Percentiles rank a stretch among this genome's conserved stretches.
Evolutionary conservation across 108 stramenopile genomes (phyloP).

Genomic region (Cyclostephanos tholiformis): DNA sequence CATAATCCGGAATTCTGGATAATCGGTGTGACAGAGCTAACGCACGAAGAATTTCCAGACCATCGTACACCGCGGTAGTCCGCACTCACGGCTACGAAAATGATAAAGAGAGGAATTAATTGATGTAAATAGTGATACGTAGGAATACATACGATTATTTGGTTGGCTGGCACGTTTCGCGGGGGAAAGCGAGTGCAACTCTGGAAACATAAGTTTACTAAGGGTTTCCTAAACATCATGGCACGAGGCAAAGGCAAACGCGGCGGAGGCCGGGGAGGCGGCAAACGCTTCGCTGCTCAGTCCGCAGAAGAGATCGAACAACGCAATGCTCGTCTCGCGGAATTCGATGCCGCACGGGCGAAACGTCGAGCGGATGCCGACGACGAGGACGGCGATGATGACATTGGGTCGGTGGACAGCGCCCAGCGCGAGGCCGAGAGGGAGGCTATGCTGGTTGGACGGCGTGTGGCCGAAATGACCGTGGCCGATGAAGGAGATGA

Average conservation of each 20-base stretch:
- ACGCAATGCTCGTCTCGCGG: conserved; percentile 76
- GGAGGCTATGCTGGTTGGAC: conserved; percentile 53
- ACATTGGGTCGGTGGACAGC: conserved; percentile 43
- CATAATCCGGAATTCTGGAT: too few species aligned
- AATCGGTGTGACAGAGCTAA: too few species aligned
- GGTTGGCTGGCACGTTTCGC: too few species aligned
- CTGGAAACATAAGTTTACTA: too few species aligned
- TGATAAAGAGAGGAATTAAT: too few species aligned
- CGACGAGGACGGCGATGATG: conserved; percentile 55
- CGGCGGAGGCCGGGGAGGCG: conserved; percentile 67
- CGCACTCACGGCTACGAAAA: too few species aligned
- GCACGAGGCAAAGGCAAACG: conserved; percentile 81
- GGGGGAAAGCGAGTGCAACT: too few species aligned
- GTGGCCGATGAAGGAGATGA: conserved; percentile 47
- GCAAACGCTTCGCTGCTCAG: conserved; percentile 71
- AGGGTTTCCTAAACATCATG: conserved; percentile 58
- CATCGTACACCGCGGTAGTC: too few species aligned
- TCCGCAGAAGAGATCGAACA: conserved; percentile 90
- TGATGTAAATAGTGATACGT: too few species aligned
- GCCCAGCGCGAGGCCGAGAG: conserved; percentile 45
- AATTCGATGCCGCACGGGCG: conserved; percentile 75
- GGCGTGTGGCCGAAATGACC: conserved; percentile 49
- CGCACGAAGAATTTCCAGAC: too few species aligned
- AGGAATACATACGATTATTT: too few species aligned
- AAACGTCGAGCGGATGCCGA: conserved; percentile 74